phyloP scores from a whole-genome alignment of 352 stramenopile genomes.

The Hyaloperonospora arabidopsidis region DNA sequence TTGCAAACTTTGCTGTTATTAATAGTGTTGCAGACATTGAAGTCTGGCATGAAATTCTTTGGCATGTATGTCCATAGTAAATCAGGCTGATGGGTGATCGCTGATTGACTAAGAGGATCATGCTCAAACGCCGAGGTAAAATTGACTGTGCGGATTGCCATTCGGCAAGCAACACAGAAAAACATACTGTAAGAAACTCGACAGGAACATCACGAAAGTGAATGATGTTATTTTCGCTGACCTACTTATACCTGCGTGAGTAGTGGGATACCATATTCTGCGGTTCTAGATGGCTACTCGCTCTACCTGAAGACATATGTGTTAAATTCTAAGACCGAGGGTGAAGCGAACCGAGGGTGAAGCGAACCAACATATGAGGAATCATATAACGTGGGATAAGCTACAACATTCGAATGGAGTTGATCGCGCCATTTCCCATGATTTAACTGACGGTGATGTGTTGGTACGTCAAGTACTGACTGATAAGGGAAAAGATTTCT shows the following conservation, averaged over 20 bases:
- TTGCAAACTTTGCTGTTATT: conserved; percentile 10
- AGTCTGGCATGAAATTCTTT: conserved; percentile 8
- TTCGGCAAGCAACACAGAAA: conserved; percentile 14
- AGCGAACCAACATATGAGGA: conserved; percentile 2
- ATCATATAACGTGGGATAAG: conserved; percentile 1
- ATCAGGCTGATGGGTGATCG: conserved; percentile 14
- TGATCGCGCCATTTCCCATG: no score
- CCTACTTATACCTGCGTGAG: conserved; percentile 8
- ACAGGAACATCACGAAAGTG: conserved; percentile 1
- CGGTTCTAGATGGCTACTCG: conserved; percentile 4
- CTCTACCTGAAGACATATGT: conserved; percentile 4
- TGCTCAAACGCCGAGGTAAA: conserved; percentile 6
- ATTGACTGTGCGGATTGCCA: conserved; percentile 13
- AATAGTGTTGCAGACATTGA: conserved; percentile 9
- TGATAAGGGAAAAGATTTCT: conserved; percentile 13
- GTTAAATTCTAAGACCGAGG: background rate
- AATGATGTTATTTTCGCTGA: conserved; percentile 15
- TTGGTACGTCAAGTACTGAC: background rate
- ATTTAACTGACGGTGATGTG: no score
- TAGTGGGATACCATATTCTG: background rate
- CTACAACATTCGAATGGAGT: background rate
- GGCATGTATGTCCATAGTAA: conserved; percentile 9
- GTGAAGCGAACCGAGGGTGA: background rate
- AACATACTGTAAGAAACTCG: conserved; percentile 8
- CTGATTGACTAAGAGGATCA: conserved; percentile 12